Evolutionary conservation across 257 asterid species (phyloP), one percentile per base, ranked within the genome.

Genomic region (Solanum chilense): DNA sequence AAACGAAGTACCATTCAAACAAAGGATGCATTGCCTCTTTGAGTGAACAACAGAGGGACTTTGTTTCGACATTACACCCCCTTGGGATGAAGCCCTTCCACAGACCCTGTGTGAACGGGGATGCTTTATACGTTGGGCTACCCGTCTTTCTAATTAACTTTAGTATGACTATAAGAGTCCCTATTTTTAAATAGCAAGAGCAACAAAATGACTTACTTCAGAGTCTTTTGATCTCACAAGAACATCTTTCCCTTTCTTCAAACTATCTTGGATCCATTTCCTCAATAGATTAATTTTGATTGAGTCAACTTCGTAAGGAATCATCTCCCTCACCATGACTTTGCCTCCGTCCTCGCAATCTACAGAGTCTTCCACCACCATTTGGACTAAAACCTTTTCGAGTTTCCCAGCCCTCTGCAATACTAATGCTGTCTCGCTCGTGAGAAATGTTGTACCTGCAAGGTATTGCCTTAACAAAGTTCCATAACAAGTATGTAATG

Each of bases 271-370:
- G 89, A 94, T 95, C 99, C 99, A 94, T 35, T 94, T 94, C 47
- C 90, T 93, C 90, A 95, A 71, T 2, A 94, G 88, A 37, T 87
- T 91, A 68, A 90, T 90, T 45, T 92, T 93, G 56, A 94, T 86
- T 0, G 95, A 89, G 18, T 96, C 99, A 18, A 93, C 98, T 87
- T 96, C 99, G 58, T 93, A 97, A 0, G 98, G 98, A 58, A 90
- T 88, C 97, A 97, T 97, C 90, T 97, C 99, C 85, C 95, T 91
- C n/a, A 94, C 94, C 64, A 97, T 88, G 6, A 98, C 91, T 90
- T 93, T 97, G 69, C 98, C 98, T 47, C 99, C 98, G 80, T 97
- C 98, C 86, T 95, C 96, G 56, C 95, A 93, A 12, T 97, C 98
- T 11, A 77, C 95, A 0, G 97, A 94, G 60, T 95, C 98, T 84